Evolutionary conservation across 2,329 filamentous ascomycete genomes (phyloP).

Genomic region (Calonectria honghensis): DNA sequence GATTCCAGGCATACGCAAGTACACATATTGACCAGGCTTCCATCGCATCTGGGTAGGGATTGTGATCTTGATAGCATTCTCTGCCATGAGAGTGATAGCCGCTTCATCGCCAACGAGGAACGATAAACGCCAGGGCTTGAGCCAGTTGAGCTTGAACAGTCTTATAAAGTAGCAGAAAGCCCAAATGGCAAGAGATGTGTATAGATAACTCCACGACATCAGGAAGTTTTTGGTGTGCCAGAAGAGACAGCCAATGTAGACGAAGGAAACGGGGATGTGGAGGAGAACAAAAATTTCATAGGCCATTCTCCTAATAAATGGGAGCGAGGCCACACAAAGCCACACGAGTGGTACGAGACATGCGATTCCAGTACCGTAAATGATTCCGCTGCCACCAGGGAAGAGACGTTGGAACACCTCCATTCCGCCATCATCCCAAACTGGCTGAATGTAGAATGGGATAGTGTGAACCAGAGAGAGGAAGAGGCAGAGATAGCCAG

Average conservation of each 20-base stretch:
- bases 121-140: slow-evolving; percentile 84
- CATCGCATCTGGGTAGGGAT: slow-evolving; percentile 95
- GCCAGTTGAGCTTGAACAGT: slow-evolving; percentile 92
- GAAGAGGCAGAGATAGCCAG: slow-evolving; percentile 89
- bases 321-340: slow-evolving; percentile 89
- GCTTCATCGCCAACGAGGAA: slow-evolving; percentile 95
- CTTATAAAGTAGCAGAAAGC: slow-evolving; percentile 82
- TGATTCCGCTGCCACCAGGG: slow-evolving; percentile 76
- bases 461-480: slow-evolving; percentile 89
- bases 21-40: slow-evolving; percentile 96
- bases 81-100: slow-evolving; percentile 89
- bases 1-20: slow-evolving; percentile 94
- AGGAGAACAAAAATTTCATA: slow-evolving; percentile 91
- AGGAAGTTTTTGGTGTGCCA: slow-evolving; percentile 98
- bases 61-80: slow-evolving; percentile 96
- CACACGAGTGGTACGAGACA: slow-evolving; percentile 87
- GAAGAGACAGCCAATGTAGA: slow-evolving; percentile 90
- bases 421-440: slow-evolving; percentile 87
- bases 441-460: slow-evolving; percentile 91
- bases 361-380: slow-evolving; percentile 91
- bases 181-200: slow-evolving; percentile 87
- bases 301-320: slow-evolving; percentile 82
- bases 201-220: slow-evolving; percentile 92
- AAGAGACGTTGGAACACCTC: slow-evolving; percentile 83
- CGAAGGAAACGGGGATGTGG: slow-evolving; percentile 87